A percentile compares a stretch with the other conserved stretches of the same genome.
These are phyloP conservation scores for Byssochlamys sp. DNA, from an alignment of 2,329 filamentous ascomycete species.

Conservation along the genomic window DNA sequence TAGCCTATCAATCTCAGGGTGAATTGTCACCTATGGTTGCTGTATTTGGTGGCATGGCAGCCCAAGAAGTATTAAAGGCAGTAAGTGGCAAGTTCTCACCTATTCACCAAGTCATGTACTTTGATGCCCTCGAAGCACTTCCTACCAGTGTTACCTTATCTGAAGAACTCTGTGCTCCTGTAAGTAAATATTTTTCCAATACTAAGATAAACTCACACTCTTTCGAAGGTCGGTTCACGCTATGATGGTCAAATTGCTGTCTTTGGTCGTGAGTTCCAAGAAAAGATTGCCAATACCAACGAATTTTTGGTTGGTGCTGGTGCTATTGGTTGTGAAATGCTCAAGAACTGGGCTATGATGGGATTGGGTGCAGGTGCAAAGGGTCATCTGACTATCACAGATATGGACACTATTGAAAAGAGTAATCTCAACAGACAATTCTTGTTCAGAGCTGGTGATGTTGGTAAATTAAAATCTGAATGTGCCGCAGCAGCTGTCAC, in stretches of 20 bases:
- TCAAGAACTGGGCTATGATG: constrained; percentile 99
- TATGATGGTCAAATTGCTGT: constrained; percentile 98
- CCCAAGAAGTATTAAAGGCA: constrained; percentile 94
- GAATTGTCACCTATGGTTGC: constrained; percentile 88
- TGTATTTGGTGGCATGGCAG: constrained; percentile 85
- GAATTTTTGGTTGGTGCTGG: constrained; percentile 93
- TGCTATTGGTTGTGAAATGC: constrained; percentile 95
- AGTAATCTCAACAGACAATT: constrained; percentile 98
- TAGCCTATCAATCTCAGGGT: constrained; percentile 87
- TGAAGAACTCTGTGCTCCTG: constrained; percentile 78
- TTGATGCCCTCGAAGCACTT: constrained; percentile 92
- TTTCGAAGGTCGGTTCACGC: too few relatives aligned
- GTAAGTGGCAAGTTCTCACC: constrained; percentile 96
- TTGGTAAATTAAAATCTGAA: constrained; percentile 93
- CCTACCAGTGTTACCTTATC: constrained; percentile 67
- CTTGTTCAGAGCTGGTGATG: constrained; percentile 84
- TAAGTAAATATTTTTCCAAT: too few relatives aligned
- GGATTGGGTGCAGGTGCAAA: constrained; percentile 79
- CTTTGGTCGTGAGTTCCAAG: constrained; percentile 85
- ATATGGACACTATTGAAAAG: constrained; percentile 98
- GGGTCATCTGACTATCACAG: constrained; percentile 83
- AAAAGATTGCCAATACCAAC: constrained; percentile 80
- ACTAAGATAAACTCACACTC: too few relatives aligned
- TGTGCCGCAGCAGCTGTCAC: constrained; percentile 80
- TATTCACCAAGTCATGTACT: constrained; percentile 92